These are phyloP conservation scores for Ceraceosorus guamensis DNA, from an alignment of 1,284 basidiomycete species.

Conservation along the genomic window DNA sequence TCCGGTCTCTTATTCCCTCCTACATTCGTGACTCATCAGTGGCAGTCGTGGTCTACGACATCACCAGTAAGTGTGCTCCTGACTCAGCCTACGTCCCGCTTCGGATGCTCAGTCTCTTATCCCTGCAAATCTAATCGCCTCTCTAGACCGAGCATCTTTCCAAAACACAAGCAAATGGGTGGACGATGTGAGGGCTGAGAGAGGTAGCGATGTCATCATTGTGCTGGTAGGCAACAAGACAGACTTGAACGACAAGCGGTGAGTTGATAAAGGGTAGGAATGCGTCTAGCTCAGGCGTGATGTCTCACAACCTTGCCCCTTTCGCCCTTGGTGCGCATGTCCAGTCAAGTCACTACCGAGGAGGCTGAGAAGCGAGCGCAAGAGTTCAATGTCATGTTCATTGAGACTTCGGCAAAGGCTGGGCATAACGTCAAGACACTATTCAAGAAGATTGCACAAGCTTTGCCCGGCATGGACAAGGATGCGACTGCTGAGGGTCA, in stretches of 20 bases:
- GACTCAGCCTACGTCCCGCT: neutral
- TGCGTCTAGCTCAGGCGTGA: too few relatives aligned
- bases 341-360: conserved; percentile 90
- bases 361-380: conserved; percentile 91
- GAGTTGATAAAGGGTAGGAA: too few relatives aligned
- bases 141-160: conserved; percentile 79
- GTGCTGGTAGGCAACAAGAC: conserved; percentile 99
- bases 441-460: conserved; percentile 99
- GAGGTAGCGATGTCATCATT: conserved; percentile 97
- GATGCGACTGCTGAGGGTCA: conserved; percentile 51
- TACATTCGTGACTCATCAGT: conserved; percentile 98
- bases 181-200: conserved; percentile 94
- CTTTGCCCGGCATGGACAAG: conserved; percentile 88
- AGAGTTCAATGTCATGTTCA: conserved; percentile 91
- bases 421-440: conserved; percentile 98
- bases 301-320: neutral
- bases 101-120: neutral
- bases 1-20: conserved; percentile 93
- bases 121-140: neutral
- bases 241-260: conserved; percentile 56
- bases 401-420: conserved; percentile 98
- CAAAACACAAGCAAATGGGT: conserved; percentile 98
- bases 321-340: neutral
- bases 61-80: conserved; percentile 70
- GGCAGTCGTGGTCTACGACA: conserved; percentile 96